phyloP scores from a whole-genome alignment of 805 yeast species.

The Pichia sporocuriosa region DNA sequence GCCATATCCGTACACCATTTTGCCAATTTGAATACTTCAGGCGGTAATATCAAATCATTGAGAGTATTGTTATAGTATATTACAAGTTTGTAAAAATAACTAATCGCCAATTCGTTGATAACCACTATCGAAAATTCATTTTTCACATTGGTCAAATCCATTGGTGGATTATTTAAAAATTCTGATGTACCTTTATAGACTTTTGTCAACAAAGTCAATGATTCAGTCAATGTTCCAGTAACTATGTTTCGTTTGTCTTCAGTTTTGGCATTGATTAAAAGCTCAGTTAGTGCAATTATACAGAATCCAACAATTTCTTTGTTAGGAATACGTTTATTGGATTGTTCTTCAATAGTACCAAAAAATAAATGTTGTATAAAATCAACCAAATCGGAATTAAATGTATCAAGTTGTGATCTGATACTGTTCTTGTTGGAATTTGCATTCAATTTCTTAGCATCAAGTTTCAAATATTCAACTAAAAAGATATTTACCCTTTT shows the following conservation, averaged over 20 bases:
- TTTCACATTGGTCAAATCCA: conserved; percentile 9
- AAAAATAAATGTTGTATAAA: conserved; percentile 3
- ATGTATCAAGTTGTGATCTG: neutral
- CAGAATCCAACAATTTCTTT: conserved; percentile 57
- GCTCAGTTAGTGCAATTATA: conserved; percentile 51
- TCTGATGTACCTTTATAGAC: conserved; percentile 50
- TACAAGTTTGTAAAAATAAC: conserved; percentile 58
- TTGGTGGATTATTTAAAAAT: conserved; percentile 36
- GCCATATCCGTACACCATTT: conserved; percentile 68
- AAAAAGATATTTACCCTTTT: neutral
- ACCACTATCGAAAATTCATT: conserved; percentile 34
- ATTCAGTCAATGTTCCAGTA: conserved; percentile 49
- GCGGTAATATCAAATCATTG: conserved; percentile 56
- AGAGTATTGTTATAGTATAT: conserved; percentile 55
- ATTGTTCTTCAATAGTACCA: conserved; percentile 35
- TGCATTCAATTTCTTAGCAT: neutral
- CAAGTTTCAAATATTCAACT: neutral
- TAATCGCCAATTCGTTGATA: conserved; percentile 58
- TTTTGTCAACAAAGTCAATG: conserved; percentile 51
- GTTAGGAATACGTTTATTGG: conserved; percentile 54
- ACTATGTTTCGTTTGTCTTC: conserved; percentile 57
- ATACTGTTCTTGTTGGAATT: neutral
- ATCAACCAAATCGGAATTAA: neutral
- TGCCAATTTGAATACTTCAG: conserved; percentile 60
- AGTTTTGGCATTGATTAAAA: conserved; percentile 52